Evolutionary conservation across 2,329 filamentous ascomycete genomes (phyloP).

Genomic region (Neocucurbitaria cava): DNA sequence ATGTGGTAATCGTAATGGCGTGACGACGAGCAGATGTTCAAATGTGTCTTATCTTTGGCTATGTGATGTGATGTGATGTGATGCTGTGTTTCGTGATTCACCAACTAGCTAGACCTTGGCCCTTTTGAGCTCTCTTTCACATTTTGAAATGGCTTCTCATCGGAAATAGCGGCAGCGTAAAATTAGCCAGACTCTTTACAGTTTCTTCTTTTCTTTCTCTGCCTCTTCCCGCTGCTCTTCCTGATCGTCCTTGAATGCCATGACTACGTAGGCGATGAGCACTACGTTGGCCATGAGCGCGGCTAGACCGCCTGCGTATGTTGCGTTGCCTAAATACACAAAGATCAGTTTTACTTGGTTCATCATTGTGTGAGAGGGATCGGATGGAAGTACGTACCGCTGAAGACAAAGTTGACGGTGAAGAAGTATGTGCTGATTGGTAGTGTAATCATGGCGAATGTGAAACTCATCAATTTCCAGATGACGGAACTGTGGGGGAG

Average conservation of each 20-base stretch:
- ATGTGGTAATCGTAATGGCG: slow-evolving; percentile 39
- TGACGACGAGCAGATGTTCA: slow-evolving; percentile 4
- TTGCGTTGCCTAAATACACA: slow-evolving; percentile 74
- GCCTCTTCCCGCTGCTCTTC: slow-evolving; percentile 56
- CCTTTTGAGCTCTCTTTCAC: too few relatives aligned
- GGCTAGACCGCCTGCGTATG: slow-evolving; percentile 82
- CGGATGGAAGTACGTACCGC: slow-evolving; percentile 62
- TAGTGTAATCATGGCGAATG: slow-evolving; percentile 84
- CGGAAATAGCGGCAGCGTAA: too few relatives aligned
- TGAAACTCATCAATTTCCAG: slow-evolving; percentile 87
- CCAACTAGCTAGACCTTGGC: too few relatives aligned
- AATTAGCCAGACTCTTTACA: too few relatives aligned
- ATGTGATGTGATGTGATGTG: neutral
- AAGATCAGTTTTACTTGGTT: slow-evolving; percentile 7
- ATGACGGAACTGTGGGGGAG: slow-evolving; percentile 73
- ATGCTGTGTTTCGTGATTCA: too few relatives aligned
- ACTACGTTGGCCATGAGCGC: slow-evolving; percentile 92
- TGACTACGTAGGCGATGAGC: slow-evolving; percentile 85
- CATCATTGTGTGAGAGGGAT: neutral
- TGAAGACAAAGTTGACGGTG: slow-evolving; percentile 77
- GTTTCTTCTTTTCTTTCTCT: slow-evolving; percentile 49
- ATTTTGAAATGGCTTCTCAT: too few relatives aligned
- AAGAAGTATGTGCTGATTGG: slow-evolving; percentile 91
- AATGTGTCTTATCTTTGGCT: neutral
- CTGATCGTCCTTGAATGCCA: slow-evolving; percentile 88